Percentiles rank a stretch among this genome's conserved stretches.
These are phyloP conservation scores for Cryptococcus sp. DNA, from an alignment of 1,284 basidiomycete species.

Conservation along the genomic window DNA sequence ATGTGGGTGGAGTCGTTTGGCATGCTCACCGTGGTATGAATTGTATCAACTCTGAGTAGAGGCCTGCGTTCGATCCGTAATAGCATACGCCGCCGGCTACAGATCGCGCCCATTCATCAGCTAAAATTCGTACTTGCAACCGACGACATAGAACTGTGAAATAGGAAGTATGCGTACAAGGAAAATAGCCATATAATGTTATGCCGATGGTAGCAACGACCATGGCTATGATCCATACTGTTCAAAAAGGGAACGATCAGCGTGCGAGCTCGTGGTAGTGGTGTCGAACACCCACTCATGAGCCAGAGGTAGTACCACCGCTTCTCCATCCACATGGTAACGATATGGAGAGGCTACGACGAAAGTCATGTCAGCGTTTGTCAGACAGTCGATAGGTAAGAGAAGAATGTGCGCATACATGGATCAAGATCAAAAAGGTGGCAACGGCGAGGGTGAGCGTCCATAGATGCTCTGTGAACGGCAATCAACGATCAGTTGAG, in stretches of 20 bases:
- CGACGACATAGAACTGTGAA: conserved; percentile 11
- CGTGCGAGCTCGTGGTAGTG: not conserved
- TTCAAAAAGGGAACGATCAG: not conserved
- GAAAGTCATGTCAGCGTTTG: not conserved
- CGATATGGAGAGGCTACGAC: conserved; percentile 42
- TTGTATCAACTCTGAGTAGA: conserved; percentile 52
- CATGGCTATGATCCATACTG: conserved; percentile 44
- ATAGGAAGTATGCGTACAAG: conserved; percentile 22
- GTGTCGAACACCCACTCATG: conserved; percentile 21
- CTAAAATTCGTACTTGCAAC: not conserved
- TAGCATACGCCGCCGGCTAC: conserved; percentile 49
- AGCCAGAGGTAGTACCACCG: conserved; percentile 47
- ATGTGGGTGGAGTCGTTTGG: too few relatives aligned
- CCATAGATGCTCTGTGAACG: conserved; percentile 50
- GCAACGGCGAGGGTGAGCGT: conserved; percentile 49
- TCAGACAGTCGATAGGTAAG: too few relatives aligned
- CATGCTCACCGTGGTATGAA: conserved; percentile 49
- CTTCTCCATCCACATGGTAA: conserved; percentile 49
- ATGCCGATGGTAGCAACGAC: conserved; percentile 39
- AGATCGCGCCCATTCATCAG: not conserved
- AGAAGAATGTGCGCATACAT: conserved; percentile 25
- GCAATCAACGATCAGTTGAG: not conserved
- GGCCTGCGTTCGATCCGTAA: conserved; percentile 44
- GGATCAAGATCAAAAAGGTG: conserved; percentile 54
- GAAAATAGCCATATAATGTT: conserved; percentile 44